These are phyloP conservation scores for Zostera marina DNA, from an alignment of 116 monocot species.

Conservation along the genomic window DNA sequence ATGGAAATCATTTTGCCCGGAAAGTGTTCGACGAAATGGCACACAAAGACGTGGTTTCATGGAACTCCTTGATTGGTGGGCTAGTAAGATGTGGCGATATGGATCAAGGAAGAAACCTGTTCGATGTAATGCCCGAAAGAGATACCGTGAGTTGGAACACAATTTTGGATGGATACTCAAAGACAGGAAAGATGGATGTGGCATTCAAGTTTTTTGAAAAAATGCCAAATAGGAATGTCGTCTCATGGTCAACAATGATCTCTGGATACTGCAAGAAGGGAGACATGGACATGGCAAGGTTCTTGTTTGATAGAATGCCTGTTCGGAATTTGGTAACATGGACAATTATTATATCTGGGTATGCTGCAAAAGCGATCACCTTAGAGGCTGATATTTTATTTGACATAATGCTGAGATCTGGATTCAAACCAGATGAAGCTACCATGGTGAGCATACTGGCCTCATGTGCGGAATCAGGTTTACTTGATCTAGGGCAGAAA, in stretches of 20 bases:
- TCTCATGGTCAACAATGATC: constrained; percentile 67
- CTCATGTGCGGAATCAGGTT: constrained; percentile 56
- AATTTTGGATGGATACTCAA: constrained; percentile 40
- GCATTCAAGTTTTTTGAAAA: constrained; percentile 46
- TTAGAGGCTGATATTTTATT: constrained; percentile 38
- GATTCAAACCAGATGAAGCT: constrained; percentile 27
- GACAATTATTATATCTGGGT: constrained; percentile 72
- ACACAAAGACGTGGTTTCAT: constrained; percentile 35
- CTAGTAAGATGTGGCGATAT: constrained; percentile 26
- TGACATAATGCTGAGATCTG: constrained; percentile 33
- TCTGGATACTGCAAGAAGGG: constrained; percentile 48
- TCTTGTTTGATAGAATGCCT: constrained; percentile 69
- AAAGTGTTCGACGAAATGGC: constrained; percentile 57
- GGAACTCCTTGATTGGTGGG: constrained; percentile 63
- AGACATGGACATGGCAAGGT: constrained; percentile 56
- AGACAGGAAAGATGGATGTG: constrained; percentile 39
- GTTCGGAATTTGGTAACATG: constrained; percentile 56
- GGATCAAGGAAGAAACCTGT: constrained; percentile 28
- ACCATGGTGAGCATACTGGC: constrained; percentile 43
- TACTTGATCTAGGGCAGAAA: constrained; percentile 45
- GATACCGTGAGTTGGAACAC: constrained; percentile 67
- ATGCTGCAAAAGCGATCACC: constrained; percentile 43
- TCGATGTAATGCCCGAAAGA: constrained; percentile 58
- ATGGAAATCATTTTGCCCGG: constrained; percentile 8
- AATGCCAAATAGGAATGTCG: constrained; percentile 54